These are phyloP conservation scores for Ceratocystis cubensis DNA, from an alignment of 2,329 filamentous ascomycete genomes.

Conservation along the genomic window DNA sequence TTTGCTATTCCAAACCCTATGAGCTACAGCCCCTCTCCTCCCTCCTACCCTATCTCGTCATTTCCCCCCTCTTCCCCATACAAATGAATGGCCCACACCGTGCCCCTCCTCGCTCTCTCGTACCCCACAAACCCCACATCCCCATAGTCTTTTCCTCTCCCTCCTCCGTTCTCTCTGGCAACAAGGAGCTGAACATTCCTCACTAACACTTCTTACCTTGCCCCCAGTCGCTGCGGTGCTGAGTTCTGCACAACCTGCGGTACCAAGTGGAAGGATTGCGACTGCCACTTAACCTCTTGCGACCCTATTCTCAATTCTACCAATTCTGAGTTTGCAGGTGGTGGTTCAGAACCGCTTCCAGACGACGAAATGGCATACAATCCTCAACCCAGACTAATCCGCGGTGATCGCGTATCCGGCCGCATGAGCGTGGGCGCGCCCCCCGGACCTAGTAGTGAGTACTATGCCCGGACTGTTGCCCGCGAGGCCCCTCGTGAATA, in stretches of 20 bases:
- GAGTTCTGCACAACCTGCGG: slow-evolving; percentile 85
- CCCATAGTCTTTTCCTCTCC: background rate
- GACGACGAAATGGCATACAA: slow-evolving; percentile 19
- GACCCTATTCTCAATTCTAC: slow-evolving; percentile 27
- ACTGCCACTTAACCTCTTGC: slow-evolving; percentile 69
- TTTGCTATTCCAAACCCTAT: background rate
- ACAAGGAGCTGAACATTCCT: slow-evolving; percentile 17
- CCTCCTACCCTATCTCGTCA: background rate
- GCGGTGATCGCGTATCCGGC: slow-evolving; percentile 14
- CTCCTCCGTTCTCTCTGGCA: slow-evolving; percentile 16
- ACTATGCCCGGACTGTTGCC: slow-evolving; percentile 10
- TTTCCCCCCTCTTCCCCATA: background rate
- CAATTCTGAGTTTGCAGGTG: slow-evolving; percentile 22
- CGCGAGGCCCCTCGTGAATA: slow-evolving; percentile 21
- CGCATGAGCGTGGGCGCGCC: slow-evolving; percentile 14
- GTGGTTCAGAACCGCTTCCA: slow-evolving; percentile 6
- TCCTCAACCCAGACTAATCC: slow-evolving; percentile 11
- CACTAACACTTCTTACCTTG: slow-evolving; percentile 24
- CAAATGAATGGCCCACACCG: background rate
- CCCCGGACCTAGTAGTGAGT: slow-evolving; percentile 13
- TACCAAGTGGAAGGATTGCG: slow-evolving; percentile 67
- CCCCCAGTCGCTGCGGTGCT: slow-evolving; percentile 55
- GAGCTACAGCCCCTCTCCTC: background rate
- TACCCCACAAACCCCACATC: slow-evolving; percentile 7
- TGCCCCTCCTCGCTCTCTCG: background rate